These are phyloP conservation scores for Scedosporium minutisporum DNA, from an alignment of 2,329 filamentous ascomycete genomes.

Conservation along the genomic window DNA sequence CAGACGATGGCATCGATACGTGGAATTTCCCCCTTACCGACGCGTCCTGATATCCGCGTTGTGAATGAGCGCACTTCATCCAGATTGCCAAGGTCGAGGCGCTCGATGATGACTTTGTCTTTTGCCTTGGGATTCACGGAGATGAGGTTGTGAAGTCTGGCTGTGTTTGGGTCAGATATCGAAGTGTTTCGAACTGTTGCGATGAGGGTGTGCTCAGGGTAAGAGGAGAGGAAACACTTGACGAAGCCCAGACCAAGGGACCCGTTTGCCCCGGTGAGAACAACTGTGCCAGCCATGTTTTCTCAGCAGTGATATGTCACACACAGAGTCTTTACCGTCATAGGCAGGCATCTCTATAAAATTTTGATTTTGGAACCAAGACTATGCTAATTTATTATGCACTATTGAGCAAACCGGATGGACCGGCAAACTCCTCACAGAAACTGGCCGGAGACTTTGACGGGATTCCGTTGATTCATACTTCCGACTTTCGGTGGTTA, in stretches of 20 bases:
- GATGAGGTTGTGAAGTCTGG: slow-evolving; percentile 16
- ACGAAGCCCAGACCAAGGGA: slow-evolving; percentile 16
- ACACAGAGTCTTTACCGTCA: background rate
- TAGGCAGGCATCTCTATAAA: background rate
- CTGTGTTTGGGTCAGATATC: slow-evolving; percentile 18
- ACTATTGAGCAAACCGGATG: too few species aligned
- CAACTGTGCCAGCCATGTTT: slow-evolving; percentile 21
- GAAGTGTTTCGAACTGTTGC: slow-evolving; percentile 23
- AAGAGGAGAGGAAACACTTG: slow-evolving; percentile 7
- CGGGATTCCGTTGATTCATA: background rate
- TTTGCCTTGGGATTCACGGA: background rate
- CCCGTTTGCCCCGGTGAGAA: slow-evolving; percentile 28
- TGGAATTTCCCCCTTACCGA: background rate
- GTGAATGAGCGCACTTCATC: slow-evolving; percentile 3
- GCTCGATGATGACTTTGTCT: background rate
- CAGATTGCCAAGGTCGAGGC: background rate
- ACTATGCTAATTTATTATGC: too few species aligned
- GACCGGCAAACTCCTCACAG: too few species aligned
- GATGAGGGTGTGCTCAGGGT: slow-evolving; percentile 17
- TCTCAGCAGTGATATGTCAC: background rate
- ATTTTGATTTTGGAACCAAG: too few species aligned
- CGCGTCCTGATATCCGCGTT: background rate
- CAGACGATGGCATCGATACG: slow-evolving; percentile 1
- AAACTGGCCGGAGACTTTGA: background rate
- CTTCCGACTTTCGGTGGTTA: background rate